Percentiles rank a stretch among this genome's conserved stretches.
Evolutionary conservation across 495 filamentous ascomycete genomes (phyloP).

Genomic region (Tuber calosporum): DNA sequence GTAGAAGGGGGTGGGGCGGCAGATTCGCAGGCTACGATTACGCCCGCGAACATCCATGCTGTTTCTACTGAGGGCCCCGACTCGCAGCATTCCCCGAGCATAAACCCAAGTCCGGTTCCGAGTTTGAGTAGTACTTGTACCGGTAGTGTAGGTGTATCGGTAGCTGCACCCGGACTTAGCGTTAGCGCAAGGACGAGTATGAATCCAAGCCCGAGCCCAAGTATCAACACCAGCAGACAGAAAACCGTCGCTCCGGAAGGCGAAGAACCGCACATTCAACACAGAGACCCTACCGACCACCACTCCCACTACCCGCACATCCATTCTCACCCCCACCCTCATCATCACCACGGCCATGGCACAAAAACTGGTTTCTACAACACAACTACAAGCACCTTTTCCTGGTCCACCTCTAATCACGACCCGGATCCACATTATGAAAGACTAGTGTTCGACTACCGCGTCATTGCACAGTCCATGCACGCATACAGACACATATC

Average conservation of each 20-base stretch:
- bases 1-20: not conserved
- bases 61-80: not conserved
- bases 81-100: not conserved
- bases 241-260: not conserved
- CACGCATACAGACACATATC: conserved; percentile 39
- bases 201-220: not conserved
- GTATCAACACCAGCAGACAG: not conserved
- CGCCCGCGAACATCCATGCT: conserved; percentile 10
- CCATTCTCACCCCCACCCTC: conserved; percentile 13
- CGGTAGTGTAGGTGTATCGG: not conserved
- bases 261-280: not conserved
- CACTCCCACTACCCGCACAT: conserved; percentile 13
- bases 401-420: conserved; percentile 26
- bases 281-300: conserved; percentile 16
- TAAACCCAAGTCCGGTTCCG: not conserved
- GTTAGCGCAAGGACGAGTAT: not conserved
- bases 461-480: conserved; percentile 36
- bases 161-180: not conserved
- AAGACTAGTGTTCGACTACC: conserved; percentile 28
- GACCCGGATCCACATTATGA: conserved; percentile 33
- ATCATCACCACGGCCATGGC: conserved; percentile 18
- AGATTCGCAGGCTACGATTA: conserved; percentile 22
- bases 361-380: conserved; percentile 20
- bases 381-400: conserved; percentile 22
- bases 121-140: not conserved